Evolutionary conservation across 148 eudicot genomes (phyloP).

Genomic region (Fagopyrum esculentum): DNA sequence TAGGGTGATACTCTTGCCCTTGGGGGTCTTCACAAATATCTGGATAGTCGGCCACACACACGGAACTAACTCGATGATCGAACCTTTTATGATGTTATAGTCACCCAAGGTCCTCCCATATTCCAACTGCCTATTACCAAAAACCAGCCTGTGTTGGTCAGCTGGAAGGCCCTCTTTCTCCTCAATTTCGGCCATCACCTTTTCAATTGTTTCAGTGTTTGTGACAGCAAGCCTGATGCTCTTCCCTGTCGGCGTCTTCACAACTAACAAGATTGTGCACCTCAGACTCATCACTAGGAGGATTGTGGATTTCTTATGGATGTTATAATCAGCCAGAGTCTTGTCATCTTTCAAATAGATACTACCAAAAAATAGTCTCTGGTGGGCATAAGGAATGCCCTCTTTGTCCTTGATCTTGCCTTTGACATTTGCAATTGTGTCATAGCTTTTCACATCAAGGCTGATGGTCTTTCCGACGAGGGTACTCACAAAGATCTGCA

Average conservation of each 20-base stretch:
- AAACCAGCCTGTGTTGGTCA: background rate
- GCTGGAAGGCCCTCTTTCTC: background rate
- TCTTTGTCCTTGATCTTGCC: constrained; percentile 19
- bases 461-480: background rate
- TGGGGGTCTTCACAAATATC: constrained; percentile 9
- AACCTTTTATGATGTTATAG: constrained; percentile 21
- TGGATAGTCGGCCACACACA: constrained; percentile 17
- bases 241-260: constrained; percentile 12
- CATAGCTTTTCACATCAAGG: background rate
- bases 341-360: constrained; percentile 17
- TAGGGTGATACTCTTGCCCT: background rate
- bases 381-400: constrained; percentile 19
- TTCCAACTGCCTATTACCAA: constrained; percentile 6
- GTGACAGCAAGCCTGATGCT: background rate
- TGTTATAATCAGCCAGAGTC: constrained; percentile 22
- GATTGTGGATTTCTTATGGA: constrained; percentile 18
- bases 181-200: background rate
- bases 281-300: constrained; percentile 15
- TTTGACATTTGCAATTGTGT: constrained; percentile 23
- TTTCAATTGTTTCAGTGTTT: background rate
- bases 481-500: constrained; percentile 2
- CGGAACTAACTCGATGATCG: constrained; percentile 15
- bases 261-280: constrained; percentile 16
- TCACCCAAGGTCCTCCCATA: constrained; percentile 21
- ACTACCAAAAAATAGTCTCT: constrained; percentile 19